Evolutionary conservation across 1,284 basidiomycete genomes (phyloP).

Genomic region (Apiotrichum domesticum): DNA sequence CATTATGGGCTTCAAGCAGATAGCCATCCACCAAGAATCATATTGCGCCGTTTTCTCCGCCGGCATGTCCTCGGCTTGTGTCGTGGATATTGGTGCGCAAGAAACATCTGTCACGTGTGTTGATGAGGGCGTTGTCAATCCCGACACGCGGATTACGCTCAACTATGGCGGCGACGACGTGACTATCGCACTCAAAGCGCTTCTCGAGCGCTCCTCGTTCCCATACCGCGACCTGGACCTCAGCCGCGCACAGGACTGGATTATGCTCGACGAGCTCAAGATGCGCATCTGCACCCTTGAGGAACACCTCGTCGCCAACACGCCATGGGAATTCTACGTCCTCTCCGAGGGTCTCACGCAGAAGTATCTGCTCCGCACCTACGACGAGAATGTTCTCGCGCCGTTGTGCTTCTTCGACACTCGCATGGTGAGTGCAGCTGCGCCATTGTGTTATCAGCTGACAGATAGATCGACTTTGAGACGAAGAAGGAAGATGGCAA

Average conservation of each 20-base stretch:
- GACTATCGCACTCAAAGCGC: conserved; percentile 75
- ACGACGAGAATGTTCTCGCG: conserved; percentile 92
- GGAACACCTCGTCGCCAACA: conserved; percentile 82
- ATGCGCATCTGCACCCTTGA: conserved; percentile 70
- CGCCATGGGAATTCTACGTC: conserved; percentile 82
- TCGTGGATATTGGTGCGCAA: conserved; percentile 87
- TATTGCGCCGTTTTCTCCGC: conserved; percentile 92
- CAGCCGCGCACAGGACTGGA: conserved; percentile 72
- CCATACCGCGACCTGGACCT: conserved; percentile 82
- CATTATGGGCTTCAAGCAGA: conserved; percentile 82
- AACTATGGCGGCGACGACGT: conserved; percentile 91
- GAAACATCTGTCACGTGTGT: conserved; percentile 85
- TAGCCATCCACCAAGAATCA: conserved; percentile 89
- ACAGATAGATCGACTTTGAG: conserved; percentile 65
- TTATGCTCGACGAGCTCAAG: conserved; percentile 82
- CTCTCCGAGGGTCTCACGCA: conserved; percentile 69
- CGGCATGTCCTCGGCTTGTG: conserved; percentile 87
- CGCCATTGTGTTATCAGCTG: too few relatives aligned
- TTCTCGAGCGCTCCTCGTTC: conserved; percentile 75
- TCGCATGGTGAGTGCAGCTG: conserved; percentile 60
- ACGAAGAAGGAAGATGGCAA: conserved; percentile 53
- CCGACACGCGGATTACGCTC: conserved; percentile 82
- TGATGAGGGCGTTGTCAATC: conserved; percentile 83
- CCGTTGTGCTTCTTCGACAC: conserved; percentile 95
- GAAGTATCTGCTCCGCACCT: conserved; percentile 85